Conservation (phyloP, 495 filamentous ascomycete genomes). For the Neurospora tetraspora region DNA sequence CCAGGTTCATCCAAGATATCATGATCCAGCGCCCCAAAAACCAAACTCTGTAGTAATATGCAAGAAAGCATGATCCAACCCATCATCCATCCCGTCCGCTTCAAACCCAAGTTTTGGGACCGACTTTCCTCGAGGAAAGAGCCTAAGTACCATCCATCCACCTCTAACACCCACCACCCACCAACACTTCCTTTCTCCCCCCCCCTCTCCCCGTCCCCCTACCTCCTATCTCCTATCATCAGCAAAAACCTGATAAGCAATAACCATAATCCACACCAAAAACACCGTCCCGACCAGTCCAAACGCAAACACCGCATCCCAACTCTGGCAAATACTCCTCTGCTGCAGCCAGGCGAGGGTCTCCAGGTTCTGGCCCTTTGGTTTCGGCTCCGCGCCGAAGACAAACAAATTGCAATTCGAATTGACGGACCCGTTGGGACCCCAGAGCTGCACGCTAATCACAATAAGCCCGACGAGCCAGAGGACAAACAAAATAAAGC, state of each 20-base stretch:
- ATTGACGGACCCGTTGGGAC: slow-evolving; percentile 43
- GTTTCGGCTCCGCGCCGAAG: slow-evolving; percentile 33
- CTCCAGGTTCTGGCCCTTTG: slow-evolving; percentile 50
- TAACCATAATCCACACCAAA: slow-evolving; percentile 88
- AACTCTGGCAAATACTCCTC: slow-evolving; percentile 70
- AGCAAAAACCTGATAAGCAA: slow-evolving; percentile 79
- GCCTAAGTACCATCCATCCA: too few species aligned
- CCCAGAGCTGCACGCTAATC: slow-evolving; percentile 81
- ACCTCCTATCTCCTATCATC: slow-evolving; percentile 9
- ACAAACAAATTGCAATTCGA: slow-evolving; percentile 72
- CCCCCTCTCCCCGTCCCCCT: too few species aligned
- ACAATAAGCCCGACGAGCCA: slow-evolving; percentile 91
- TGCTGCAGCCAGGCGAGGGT: slow-evolving; percentile 86
- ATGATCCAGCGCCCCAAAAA: too few species aligned
- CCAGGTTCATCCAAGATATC: too few species aligned
- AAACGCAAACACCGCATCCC: slow-evolving; percentile 56
- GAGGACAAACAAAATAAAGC: slow-evolving; percentile 89
- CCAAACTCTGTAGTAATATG: too few species aligned
- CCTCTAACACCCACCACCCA: too few species aligned
- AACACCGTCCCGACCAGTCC: slow-evolving; percentile 74
- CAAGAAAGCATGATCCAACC: too few species aligned
- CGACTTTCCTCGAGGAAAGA: too few species aligned
- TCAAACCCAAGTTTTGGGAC: too few species aligned
- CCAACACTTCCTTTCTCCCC: too few species aligned
- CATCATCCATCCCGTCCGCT: too few species aligned